Percentiles rank a stretch among this genome's conserved stretches.
phyloP scores from a whole-genome alignment of 352 stramenopile species.

The Phytophthora pinifolia region DNA sequence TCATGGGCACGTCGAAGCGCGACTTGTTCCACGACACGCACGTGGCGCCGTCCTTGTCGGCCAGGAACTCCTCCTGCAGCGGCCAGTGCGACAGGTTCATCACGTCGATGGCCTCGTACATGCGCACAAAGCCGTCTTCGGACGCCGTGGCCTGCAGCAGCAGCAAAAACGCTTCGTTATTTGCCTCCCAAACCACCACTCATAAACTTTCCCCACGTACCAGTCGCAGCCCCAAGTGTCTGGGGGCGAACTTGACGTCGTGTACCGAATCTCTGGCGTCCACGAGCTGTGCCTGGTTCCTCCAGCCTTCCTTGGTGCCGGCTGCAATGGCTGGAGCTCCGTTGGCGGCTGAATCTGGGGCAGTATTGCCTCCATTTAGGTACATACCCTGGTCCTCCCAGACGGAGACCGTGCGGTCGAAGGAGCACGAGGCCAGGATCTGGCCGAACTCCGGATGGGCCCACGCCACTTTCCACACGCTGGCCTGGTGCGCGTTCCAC shows the following conservation, averaged over 20 bases:
- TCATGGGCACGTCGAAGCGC: constrained; percentile 94
- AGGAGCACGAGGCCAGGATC: constrained; percentile 93
- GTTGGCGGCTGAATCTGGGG: constrained; percentile 3
- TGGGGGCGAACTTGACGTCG: constrained; percentile 94
- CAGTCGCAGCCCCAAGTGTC: constrained; percentile 92
- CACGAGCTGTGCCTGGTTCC: constrained; percentile 87
- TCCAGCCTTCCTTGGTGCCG: constrained; percentile 65
- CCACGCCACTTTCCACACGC: constrained; percentile 94
- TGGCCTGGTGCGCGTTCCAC: constrained; percentile 89
- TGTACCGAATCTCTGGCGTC: constrained; percentile 94
- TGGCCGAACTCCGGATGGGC: constrained; percentile 96
- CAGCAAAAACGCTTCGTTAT: constrained; percentile 4
- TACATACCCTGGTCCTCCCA: constrained; percentile 92
- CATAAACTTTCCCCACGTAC: constrained; percentile 24
- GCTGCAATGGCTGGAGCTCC: background rate
- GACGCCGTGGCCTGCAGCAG: constrained; percentile 85
- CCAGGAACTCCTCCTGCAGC: constrained; percentile 85
- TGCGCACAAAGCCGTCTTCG: constrained; percentile 93
- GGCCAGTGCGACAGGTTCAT: constrained; percentile 97
- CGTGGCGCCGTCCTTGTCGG: constrained; percentile 85
- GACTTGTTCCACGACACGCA: constrained; percentile 95
- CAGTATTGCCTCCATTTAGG: constrained; percentile 31
- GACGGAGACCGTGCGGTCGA: constrained; percentile 93
- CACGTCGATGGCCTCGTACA: constrained; percentile 95
- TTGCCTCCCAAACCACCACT: background rate